Evolutionary conservation across 2,329 filamentous ascomycete genomes (phyloP).

Genomic region (Fusarium staphyleae): DNA sequence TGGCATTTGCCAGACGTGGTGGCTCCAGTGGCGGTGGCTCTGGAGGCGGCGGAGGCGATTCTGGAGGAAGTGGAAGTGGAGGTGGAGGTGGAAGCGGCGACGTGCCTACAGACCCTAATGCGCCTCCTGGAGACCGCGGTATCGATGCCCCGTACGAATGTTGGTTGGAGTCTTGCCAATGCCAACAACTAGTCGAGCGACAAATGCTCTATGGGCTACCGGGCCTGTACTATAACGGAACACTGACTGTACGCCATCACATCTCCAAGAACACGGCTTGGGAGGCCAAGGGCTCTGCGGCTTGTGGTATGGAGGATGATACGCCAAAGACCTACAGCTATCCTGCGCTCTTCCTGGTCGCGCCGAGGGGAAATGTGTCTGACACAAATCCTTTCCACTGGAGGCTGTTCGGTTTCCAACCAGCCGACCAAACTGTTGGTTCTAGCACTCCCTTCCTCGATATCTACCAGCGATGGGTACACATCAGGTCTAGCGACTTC

Average conservation of each 20-base stretch:
- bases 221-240: conserved; percentile 25
- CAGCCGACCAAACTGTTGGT: neutral
- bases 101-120: too few relatives aligned
- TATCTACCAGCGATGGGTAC: conserved; percentile 16
- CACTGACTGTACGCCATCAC: conserved; percentile 12
- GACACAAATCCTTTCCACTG: conserved; percentile 26
- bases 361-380: conserved; percentile 16
- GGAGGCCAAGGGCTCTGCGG: conserved; percentile 1
- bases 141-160: too few relatives aligned
- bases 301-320: conserved; percentile 19
- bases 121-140: too few relatives aligned
- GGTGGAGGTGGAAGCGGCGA: too few relatives aligned
- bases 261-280: conserved; percentile 16
- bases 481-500: conserved; percentile 25
- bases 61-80: too few relatives aligned
- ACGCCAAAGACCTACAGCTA: conserved; percentile 12
- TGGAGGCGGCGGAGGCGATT: too few relatives aligned
- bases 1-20: too few relatives aligned
- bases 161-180: too few relatives aligned
- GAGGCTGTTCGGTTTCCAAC: conserved; percentile 12
- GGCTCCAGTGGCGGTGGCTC: too few relatives aligned
- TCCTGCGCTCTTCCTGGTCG: conserved; percentile 16
- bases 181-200: neutral
- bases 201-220: conserved; percentile 12
- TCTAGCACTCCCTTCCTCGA: neutral